Percentiles rank a stretch among this genome's conserved stretches.
Evolutionary conservation across 495 filamentous ascomycete species (phyloP).

Genomic region (Ramalina intermedia): DNA sequence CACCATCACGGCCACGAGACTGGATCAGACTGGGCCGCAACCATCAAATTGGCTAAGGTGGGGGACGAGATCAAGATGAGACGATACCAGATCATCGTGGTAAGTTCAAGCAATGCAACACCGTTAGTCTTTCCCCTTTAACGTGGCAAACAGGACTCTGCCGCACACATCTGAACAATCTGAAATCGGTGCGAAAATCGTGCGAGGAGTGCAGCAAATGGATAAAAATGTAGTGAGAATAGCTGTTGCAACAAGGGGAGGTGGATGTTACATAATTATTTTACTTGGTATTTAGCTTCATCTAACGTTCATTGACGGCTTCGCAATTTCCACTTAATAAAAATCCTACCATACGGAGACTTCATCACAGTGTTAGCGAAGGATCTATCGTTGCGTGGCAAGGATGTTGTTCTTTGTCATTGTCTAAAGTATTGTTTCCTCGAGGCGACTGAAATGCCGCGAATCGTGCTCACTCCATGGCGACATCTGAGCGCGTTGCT

Average conservation of each 20-base stretch:
- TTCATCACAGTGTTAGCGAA: too few species aligned
- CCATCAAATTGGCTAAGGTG: slow-evolving; percentile 1
- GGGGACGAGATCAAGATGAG: slow-evolving; percentile 1
- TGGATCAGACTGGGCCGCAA: slow-evolving; percentile 3
- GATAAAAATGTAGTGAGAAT: too few species aligned
- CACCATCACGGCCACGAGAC: slow-evolving; percentile 7
- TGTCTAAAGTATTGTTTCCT: too few species aligned
- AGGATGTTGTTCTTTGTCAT: too few species aligned
- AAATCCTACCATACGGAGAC: too few species aligned
- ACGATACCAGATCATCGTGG: slow-evolving; percentile 7
- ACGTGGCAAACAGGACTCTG: background rate
- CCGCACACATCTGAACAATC: background rate
- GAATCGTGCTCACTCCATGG: slow-evolving; percentile 72
- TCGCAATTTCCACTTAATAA: too few species aligned
- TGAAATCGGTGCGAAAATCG: background rate
- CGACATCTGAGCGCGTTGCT: slow-evolving; percentile 50
- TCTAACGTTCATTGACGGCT: too few species aligned
- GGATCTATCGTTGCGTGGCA: too few species aligned
- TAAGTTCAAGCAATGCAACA: background rate
- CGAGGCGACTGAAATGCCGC: slow-evolving; percentile 14
- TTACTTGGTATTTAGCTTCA: too few species aligned
- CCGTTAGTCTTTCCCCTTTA: too few species aligned
- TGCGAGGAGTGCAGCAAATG: background rate
- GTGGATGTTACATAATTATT: too few species aligned
- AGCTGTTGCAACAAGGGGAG: too few species aligned